These are phyloP conservation scores for Zancudomyces culisetae DNA, from an alignment of 371 early-diverging fungal genomes.

Conservation along the genomic window DNA sequence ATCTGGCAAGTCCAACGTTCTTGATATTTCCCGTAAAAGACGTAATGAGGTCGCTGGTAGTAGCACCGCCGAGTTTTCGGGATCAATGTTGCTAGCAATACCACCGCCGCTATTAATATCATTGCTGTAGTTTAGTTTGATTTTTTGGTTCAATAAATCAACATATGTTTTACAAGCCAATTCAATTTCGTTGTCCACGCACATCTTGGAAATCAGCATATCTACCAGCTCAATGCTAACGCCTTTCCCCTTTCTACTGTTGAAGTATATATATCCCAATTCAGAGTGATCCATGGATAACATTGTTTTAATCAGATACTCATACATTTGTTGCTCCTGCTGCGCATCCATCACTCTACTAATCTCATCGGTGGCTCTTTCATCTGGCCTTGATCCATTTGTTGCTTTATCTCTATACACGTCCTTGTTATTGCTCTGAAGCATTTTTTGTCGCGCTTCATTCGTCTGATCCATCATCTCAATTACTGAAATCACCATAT, in stretches of 20 bases:
- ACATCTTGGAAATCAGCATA: slow-evolving; percentile 5
- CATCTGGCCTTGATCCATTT: too few species aligned
- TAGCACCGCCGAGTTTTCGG: slow-evolving; percentile 3
- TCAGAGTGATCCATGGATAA: neutral
- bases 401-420: too few species aligned
- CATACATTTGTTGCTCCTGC: neutral
- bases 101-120: too few species aligned
- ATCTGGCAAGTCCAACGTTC: too few species aligned
- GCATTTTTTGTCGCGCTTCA: too few species aligned
- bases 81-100: too few species aligned
- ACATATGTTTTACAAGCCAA: slow-evolving; percentile 7
- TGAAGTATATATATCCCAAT: neutral
- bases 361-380: neutral
- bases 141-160: slow-evolving; percentile 1
- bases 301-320: neutral
- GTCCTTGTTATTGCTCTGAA: too few species aligned
- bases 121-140: too few species aligned
- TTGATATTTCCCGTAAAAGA: slow-evolving; percentile 4
- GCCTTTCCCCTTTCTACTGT: neutral
- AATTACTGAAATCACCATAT: neutral
- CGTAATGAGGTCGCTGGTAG: neutral
- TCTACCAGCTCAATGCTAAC: neutral
- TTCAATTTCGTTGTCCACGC: slow-evolving; percentile 7
- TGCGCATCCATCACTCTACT: neutral
- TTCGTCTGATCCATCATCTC: neutral